These are phyloP conservation scores for Tolypocladium amazonense DNA, from an alignment of 2,329 filamentous ascomycete species.

Conservation along the genomic window DNA sequence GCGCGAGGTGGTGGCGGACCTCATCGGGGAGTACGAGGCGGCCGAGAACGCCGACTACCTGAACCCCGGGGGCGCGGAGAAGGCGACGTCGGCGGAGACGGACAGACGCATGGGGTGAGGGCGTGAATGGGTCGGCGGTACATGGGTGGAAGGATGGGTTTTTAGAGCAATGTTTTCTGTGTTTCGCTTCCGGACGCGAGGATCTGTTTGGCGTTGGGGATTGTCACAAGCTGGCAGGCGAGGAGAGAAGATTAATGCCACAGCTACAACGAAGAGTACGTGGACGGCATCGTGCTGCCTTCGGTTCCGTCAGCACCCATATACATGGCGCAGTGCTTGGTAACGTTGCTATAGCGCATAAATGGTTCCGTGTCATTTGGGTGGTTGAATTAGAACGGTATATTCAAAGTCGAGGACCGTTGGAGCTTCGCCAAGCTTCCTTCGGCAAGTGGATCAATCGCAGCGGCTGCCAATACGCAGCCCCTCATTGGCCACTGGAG, in stretches of 20 bases:
- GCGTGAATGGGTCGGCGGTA: neutral
- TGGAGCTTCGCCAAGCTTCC: neutral
- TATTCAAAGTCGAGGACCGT: too few species aligned
- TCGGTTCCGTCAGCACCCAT: too few species aligned
- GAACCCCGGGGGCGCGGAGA: slow-evolving; percentile 54
- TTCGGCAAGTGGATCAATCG: neutral
- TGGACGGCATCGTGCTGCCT: too few species aligned
- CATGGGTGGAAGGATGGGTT: neutral
- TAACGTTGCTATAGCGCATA: too few species aligned
- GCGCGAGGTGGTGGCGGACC: slow-evolving; percentile 77
- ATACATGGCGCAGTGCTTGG: too few species aligned
- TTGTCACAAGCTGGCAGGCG: neutral
- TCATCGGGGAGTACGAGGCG: slow-evolving; percentile 92
- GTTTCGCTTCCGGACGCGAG: neutral
- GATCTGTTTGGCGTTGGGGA: neutral
- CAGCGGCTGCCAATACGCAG: neutral
- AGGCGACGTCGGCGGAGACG: slow-evolving; percentile 39
- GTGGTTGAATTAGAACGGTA: too few species aligned
- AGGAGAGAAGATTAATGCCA: neutral
- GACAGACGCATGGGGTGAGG: slow-evolving; percentile 36
- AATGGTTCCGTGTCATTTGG: too few species aligned
- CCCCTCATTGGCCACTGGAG: neutral
- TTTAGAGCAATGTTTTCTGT: neutral
- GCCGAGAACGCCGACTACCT: slow-evolving; percentile 87
- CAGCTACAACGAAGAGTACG: too few species aligned